Evolutionary conservation across 331 rosid genomes (phyloP), one percentile per base, ranked within the genome.

Genomic region (Rhamnella rubrinervis): DNA sequence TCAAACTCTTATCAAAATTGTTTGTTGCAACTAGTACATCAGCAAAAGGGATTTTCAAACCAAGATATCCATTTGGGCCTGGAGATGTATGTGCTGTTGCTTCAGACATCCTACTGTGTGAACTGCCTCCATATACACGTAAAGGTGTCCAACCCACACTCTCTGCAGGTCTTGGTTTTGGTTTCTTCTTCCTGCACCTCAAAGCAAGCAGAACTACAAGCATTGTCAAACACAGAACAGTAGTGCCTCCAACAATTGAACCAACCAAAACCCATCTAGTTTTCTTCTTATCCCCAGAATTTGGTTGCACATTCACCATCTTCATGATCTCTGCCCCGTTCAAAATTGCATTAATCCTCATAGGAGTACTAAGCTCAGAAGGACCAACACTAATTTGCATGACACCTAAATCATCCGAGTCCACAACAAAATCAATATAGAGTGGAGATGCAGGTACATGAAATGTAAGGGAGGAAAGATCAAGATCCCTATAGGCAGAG

Each of bases 251-350:
- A 74, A 82, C 76, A 82, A 79, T n/a, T 14, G 88, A 80, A 73
- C 88, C 88, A 59, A 89, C 60, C 75, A 88, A 46, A 75, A 85
- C 67, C 99, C 92, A 76, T 66, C 69, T 62, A 8, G 28, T 80
- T 44, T 66, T 78, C 79, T 82, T 82, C 62, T 68, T 62, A 17
- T 56, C 59, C 26, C 41, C 80, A 65, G 6, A 18, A 26, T 61
- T 40, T 6, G 76, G 10, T 21, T n/a, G 60, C 10, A 68, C 75
- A 73, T 76, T 80, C 70, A 85, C 80, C 79, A 95, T 83, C 82
- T 82, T 83, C 99, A 95, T 85, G 67, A 95, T 89, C 96, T 95
- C 99, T 5, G 93, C 99, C 37, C 99, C 99, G 82, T 95, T 95
- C 84, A 95, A 75, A 79, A 95, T 82, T 31, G 97, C 99, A 76